These are phyloP conservation scores for Voacanga thouarsii DNA, from an alignment of 257 asterid species.

Conservation along the genomic window DNA sequence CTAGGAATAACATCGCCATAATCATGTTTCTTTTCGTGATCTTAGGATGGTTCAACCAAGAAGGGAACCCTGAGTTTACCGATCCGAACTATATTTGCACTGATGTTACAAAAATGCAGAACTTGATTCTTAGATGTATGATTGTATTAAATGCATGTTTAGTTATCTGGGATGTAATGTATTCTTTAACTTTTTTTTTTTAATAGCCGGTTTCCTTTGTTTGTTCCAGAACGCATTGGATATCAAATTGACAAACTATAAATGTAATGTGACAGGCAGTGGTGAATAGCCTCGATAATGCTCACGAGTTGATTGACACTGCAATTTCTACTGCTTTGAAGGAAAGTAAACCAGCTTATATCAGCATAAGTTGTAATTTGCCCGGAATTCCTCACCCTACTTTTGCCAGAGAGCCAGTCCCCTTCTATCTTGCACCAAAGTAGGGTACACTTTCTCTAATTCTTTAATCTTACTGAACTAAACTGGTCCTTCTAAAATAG, in stretches of 20 bases:
- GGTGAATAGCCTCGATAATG: constrained; percentile 29
- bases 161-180: not conserved
- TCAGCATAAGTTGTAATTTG: constrained; percentile 33
- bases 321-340: constrained; percentile 38
- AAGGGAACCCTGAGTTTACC: not conserved
- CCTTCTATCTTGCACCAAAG: constrained; percentile 28
- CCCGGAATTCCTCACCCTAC: constrained; percentile 32
- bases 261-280: constrained; percentile 27
- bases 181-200: not conserved
- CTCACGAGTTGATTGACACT: constrained; percentile 36
- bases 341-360: constrained; percentile 34
- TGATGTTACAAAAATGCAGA: not conserved
- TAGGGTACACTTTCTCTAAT: not conserved
- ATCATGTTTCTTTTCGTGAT: too few relatives aligned
- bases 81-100: not conserved
- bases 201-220: not conserved
- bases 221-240: not conserved
- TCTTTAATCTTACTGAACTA: not conserved
- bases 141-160: not conserved
- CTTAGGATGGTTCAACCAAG: too few relatives aligned
- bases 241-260: not conserved
- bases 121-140: not conserved
- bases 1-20: too few relatives aligned
- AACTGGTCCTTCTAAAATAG: not conserved
- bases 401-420: constrained; percentile 34